Evolutionary conservation across 225 moss, liverwort and hornwort species (phyloP), one percentile per base, ranked within the genome.

Genomic region (Pleurozium schreberi): DNA sequence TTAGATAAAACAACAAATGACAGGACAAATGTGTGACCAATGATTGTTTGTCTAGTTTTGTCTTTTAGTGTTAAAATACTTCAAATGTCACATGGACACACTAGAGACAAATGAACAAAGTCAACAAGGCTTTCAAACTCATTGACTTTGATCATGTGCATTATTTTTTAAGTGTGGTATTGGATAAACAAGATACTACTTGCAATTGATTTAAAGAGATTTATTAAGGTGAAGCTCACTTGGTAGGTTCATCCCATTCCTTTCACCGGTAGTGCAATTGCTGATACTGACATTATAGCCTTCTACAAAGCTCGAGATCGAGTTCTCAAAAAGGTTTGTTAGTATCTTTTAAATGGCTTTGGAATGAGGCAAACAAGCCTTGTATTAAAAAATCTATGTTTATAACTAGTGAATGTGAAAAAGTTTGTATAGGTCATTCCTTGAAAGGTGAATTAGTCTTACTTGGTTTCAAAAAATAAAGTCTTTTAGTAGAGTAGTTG

Each of bases 231-330:
- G 9, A 7, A 11, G 26, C 5, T 59, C 20, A 7, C 61, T 53
- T 89, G 45, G 59, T 71, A 97, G 95, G 61, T 97, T 97, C 40
- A 84, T 92, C n/a, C 40, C 28, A 88, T 93, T 76, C 79, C 49
- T 40, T 26, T 90, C 11, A 96, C 94, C 0, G 95, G 95, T 1
- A 90, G 90, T 86, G 74, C n/a, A 65, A 28, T 67, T 62, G 91
- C 90, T 11, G 96, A 96, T 83, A 89, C 57, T 6, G 87, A 96
- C 28, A 94, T 96, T 40, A 53, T 92, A n/a, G 96, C 96, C n/a
- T 96, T 96, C 87, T 96, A 95, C 62, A 89, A 93, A 84, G 95
- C 95, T 88, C 92, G 93, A 12, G 75, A 89, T 25, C 84, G 49
- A 2, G 79, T 96, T 59, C 85, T 92, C 17, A 87, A 87, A 82